Conservation (phyloP, 768 basidiomycete species). For the Trametes cubensis region DNA sequence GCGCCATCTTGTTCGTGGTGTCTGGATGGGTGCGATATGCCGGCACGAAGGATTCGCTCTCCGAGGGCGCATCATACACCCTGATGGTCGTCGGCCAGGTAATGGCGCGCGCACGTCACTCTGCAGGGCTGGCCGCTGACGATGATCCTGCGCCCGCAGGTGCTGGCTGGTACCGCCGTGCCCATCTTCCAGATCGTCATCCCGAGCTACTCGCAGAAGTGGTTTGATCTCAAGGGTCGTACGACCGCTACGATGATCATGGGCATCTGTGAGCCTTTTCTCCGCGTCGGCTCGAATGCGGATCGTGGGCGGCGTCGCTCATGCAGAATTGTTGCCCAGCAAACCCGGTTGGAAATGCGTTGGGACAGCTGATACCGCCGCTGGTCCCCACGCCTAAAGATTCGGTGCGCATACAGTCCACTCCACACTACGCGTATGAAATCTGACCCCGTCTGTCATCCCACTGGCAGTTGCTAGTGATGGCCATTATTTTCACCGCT, state of each 20-base stretch:
- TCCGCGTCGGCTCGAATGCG: not conserved
- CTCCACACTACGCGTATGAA: not conserved
- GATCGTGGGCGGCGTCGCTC: not conserved
- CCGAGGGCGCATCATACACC: constrained; percentile 55
- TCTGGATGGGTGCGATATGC: constrained; percentile 80
- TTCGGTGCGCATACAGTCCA: constrained; percentile 50
- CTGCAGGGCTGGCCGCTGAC: not conserved
- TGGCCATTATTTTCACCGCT: constrained; percentile 72
- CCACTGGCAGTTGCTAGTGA: constrained; percentile 58
- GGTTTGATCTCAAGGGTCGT: constrained; percentile 77
- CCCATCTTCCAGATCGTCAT: constrained; percentile 78
- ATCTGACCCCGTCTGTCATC: not conserved
- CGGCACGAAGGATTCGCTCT: constrained; percentile 60
- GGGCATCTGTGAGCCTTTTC: constrained; percentile 42
- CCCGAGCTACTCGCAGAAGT: constrained; percentile 79
- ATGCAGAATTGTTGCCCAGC: constrained; percentile 40
- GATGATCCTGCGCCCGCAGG: constrained; percentile 37
- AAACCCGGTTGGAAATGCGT: constrained; percentile 72
- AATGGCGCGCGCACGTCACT: not conserved
- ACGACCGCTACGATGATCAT: constrained; percentile 77
- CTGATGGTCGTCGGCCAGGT: constrained; percentile 77
- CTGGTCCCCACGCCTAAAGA: constrained; percentile 50
- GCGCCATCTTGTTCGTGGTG: constrained; percentile 53
- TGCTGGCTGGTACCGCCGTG: constrained; percentile 65
- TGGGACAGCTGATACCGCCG: constrained; percentile 76